Conservation (phyloP, 352 stramenopile genomes). For the Globisporangium lucens region DNA sequence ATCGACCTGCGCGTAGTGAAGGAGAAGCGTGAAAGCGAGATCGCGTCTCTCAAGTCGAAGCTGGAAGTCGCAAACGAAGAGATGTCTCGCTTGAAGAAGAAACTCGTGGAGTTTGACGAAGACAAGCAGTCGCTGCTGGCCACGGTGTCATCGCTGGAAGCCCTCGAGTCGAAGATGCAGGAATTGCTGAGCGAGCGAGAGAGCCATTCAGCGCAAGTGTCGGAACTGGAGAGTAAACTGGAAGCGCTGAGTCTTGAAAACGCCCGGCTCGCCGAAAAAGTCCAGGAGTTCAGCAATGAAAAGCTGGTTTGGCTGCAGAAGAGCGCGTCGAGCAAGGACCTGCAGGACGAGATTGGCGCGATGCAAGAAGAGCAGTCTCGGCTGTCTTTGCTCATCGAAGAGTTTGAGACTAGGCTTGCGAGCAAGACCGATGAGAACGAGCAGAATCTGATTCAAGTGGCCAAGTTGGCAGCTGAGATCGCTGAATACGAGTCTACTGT, state of each 20-base stretch:
- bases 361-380: conserved; percentile 25
- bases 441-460: neutral
- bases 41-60: conserved; percentile 28
- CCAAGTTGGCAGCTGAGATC: conserved; percentile 12
- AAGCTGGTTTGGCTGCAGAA: conserved; percentile 24
- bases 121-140: conserved; percentile 20
- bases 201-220: conserved; percentile 2
- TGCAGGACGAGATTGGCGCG: conserved; percentile 21
- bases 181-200: conserved; percentile 10
- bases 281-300: conserved; percentile 19
- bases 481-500: conserved; percentile 18
- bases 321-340: conserved; percentile 23
- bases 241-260: neutral
- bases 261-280: conserved; percentile 3
- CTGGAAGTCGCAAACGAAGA: conserved; percentile 30
- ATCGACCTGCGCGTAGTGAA: conserved; percentile 40
- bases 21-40: conserved; percentile 25
- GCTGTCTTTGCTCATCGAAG: conserved; percentile 6
- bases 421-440: conserved; percentile 23
- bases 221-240: conserved; percentile 8
- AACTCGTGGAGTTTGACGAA: conserved; percentile 22
- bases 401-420: conserved; percentile 15
- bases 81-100: conserved; percentile 24
- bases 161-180: conserved; percentile 13
- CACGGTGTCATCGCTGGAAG: conserved; percentile 4